Evolutionary conservation across 805 yeast species (phyloP).

Genomic region (Wickerhamiella qilinensis): DNA sequence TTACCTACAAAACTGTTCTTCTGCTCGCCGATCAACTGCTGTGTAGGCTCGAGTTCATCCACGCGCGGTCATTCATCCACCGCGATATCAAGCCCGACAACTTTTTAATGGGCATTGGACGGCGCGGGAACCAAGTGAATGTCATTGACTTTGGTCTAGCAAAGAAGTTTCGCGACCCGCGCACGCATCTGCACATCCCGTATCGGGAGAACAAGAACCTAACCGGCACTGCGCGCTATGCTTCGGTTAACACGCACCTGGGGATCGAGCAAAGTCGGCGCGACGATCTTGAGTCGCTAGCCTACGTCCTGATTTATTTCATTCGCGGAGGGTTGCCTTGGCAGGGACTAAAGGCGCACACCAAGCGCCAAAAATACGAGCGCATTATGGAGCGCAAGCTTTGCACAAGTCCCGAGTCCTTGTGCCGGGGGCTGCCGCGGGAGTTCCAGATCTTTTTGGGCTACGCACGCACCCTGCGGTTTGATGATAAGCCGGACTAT

Average conservation of each 20-base stretch:
- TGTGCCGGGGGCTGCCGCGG: conserved; percentile 81
- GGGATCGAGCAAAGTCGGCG: conserved; percentile 95
- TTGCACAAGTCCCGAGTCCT: conserved; percentile 70
- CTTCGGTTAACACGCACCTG: conserved; percentile 85
- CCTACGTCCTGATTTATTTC: conserved; percentile 85
- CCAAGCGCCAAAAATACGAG: conserved; percentile 93
- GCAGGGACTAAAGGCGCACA: conserved; percentile 96
- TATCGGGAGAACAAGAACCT: conserved; percentile 91
- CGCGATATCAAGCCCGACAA: conserved; percentile 76
- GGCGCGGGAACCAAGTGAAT: conserved; percentile 88
- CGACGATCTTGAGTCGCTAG: conserved; percentile 89
- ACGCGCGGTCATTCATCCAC: conserved; percentile 82
- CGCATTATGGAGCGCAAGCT: conserved; percentile 89
- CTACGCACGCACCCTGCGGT: conserved; percentile 77
- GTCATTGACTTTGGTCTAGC: conserved; percentile 91
- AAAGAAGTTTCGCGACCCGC: conserved; percentile 84
- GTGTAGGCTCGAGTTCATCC: conserved; percentile 88
- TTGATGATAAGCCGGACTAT: conserved; percentile 95
- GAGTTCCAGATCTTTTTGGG: conserved; percentile 80
- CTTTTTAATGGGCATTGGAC: conserved; percentile 76
- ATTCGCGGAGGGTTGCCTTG: conserved; percentile 94
- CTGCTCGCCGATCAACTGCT: conserved; percentile 87
- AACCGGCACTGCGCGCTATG: conserved; percentile 96
- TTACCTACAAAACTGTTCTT: conserved; percentile 83
- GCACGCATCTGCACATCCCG: conserved; percentile 87